These are phyloP conservation scores for Dioscorea alata DNA, from an alignment of 106 monocot genomes.

Conservation along the genomic window DNA sequence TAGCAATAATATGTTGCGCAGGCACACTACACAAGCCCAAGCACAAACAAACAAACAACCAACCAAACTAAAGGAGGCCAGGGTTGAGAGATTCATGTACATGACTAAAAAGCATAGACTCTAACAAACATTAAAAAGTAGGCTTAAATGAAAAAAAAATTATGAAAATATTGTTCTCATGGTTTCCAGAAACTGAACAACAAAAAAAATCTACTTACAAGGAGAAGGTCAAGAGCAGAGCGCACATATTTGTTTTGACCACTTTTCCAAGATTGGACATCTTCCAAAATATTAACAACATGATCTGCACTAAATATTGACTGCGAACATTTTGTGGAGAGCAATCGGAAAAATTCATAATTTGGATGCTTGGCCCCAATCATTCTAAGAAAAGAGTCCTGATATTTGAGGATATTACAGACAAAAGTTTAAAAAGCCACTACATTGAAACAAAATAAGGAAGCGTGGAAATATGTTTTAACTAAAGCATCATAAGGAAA, in stretches of 20 bases:
- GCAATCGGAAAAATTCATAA: constrained; percentile 54
- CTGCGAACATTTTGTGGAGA: constrained; percentile 66
- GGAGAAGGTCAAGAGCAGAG: constrained; percentile 45
- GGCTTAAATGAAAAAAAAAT: not conserved
- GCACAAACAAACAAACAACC: too few species aligned
- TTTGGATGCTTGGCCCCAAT: constrained; percentile 67
- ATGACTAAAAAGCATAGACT: too few species aligned
- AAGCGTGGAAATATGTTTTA: not conserved
- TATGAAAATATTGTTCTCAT: not conserved
- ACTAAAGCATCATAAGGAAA: constrained; percentile 1
- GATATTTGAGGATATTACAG: constrained; percentile 6
- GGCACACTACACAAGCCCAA: too few species aligned
- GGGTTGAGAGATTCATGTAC: too few species aligned
- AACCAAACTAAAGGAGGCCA: too few species aligned
- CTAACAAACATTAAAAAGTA: too few species aligned
- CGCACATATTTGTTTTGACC: constrained; percentile 13
- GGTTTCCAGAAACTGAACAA: not conserved
- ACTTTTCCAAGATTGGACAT: constrained; percentile 17
- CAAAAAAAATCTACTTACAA: constrained; percentile 40
- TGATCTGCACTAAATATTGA: constrained; percentile 61
- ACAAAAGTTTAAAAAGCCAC: not conserved
- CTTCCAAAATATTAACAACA: constrained; percentile 45
- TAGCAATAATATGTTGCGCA: too few species aligned
- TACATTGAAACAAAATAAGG: constrained; percentile 4
- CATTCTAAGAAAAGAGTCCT: constrained; percentile 71